Conservation (phyloP, 441 rosid species). For the Populus hybrid region DNA sequence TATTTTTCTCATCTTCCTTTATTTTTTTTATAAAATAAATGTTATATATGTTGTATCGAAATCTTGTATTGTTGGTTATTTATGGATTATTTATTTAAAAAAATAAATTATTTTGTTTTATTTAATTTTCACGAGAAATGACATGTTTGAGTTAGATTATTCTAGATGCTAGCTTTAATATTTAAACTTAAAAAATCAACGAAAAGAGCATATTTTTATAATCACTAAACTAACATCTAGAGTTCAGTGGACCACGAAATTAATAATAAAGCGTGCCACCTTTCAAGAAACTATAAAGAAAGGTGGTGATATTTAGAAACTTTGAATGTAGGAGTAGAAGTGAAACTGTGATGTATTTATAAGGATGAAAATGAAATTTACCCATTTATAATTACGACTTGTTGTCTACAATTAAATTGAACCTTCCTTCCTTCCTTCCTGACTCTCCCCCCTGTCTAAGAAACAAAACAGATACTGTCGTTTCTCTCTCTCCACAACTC, state of each 20-base stretch:
- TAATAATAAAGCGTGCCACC: not conserved
- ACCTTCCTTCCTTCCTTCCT: slow-evolving; percentile 8
- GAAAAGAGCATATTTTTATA: not conserved
- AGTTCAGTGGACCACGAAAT: not conserved
- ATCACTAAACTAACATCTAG: not conserved
- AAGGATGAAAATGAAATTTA: not conserved
- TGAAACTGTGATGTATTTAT: not conserved
- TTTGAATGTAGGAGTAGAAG: not conserved
- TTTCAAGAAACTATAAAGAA: slow-evolving; percentile 28
- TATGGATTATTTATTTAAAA: no score
- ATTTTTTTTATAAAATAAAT: no score
- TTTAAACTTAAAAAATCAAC: no score
- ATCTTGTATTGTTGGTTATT: no score
- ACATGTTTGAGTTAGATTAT: no score
- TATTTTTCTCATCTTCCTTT: not conserved
- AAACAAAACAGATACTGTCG: not conserved
- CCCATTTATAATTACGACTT: not conserved
- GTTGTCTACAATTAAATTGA: not conserved
- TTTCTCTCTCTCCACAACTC: slow-evolving; percentile 9
- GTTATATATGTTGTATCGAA: no score
- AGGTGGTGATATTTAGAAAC: not conserved
- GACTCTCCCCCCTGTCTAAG: slow-evolving; percentile 1
- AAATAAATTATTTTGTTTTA: no score
- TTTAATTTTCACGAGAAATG: no score
- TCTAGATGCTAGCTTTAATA: no score